Conservation (phyloP, 768 basidiomycete species). For the Auricularia sp. region DNA sequence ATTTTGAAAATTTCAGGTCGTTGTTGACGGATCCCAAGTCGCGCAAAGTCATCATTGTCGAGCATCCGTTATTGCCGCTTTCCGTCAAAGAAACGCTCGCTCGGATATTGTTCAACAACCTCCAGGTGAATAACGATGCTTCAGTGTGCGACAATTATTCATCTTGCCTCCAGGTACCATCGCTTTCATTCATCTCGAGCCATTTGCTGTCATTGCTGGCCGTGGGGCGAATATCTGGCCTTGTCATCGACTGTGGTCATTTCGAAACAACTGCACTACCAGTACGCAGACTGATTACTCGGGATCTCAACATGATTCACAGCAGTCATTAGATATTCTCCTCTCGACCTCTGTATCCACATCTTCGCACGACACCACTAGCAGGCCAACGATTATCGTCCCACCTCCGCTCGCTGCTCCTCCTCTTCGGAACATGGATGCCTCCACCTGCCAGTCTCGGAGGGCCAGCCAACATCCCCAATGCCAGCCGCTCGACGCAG, state of each 20-base stretch:
- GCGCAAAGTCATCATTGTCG: constrained; percentile 86
- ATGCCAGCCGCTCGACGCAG: constrained; percentile 48
- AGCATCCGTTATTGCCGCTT: constrained; percentile 78
- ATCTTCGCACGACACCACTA: constrained; percentile 73
- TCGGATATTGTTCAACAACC: constrained; percentile 76
- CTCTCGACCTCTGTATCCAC: constrained; percentile 76
- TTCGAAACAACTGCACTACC: constrained; percentile 83
- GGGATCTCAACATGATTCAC: neutral
- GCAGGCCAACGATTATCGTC: constrained; percentile 75
- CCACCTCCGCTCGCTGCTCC: constrained; percentile 71
- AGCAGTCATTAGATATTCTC: constrained; percentile 60
- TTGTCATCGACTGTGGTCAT: constrained; percentile 89
- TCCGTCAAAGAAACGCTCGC: constrained; percentile 85
- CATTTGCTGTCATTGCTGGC: constrained; percentile 79
- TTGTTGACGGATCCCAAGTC: constrained; percentile 91
- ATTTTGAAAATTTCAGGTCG: constrained; percentile 40
- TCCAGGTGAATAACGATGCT: constrained; percentile 45
- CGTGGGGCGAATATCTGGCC: constrained; percentile 80
- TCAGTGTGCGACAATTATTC: neutral
- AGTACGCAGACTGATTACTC: constrained; percentile 34
- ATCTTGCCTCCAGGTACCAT: constrained; percentile 57
- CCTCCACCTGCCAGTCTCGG: constrained; percentile 69
- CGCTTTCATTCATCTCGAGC: constrained; percentile 85
- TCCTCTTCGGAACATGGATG: constrained; percentile 75
- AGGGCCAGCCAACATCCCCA: constrained; percentile 50